Evolutionary conservation across 2,329 filamentous ascomycete genomes (phyloP), one percentile per base, ranked within the genome.

Genomic region (Cryphonectria parasitica): DNA sequence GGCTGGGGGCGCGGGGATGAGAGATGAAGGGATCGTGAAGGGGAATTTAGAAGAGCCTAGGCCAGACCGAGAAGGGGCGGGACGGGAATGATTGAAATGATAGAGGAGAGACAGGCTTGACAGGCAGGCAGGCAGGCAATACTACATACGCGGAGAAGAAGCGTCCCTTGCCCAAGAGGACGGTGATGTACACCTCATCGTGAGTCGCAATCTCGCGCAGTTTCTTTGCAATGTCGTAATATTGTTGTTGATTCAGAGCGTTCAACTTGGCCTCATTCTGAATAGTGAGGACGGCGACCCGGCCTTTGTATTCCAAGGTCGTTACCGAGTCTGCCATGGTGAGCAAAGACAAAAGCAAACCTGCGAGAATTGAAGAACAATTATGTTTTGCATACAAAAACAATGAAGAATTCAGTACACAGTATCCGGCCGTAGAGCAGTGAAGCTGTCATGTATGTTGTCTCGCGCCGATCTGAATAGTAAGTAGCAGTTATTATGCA

Each of bases 251-350:
- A 71, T 83, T 87, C 66, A 98, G 83, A 43, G 95, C 94, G 80
- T 97, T 97, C 80, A 98, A 92, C 83, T 98, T 98, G 79, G 90
- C 88, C 68, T 91, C 88, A 66, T 93, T 91, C 82, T 95, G 91
- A 78, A 99, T 90, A 25, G 93, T 97, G 80, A 99, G 90, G 78
- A 95, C 89, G 77, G 95, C 93, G 74, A 94, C 83, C 71, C 90
- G 90, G 79, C 88, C 91, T 76, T 85, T 84, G 80, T 90, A 92
- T 72, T 89, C 85, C 76, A 92, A 78, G 63, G 84, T 79, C 75
- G 83, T 86, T 71, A 91, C 84, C 66, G 81, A 79, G 73, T 88
- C 80, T 45, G 79, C 75, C 81, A 83, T 84, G 67, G 22, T 69
- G 66, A 39, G 15, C 28, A n/a, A 28, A 56, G 58, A 49, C 15